Conservation (phyloP, 805 yeast species). For the Cyberlindnera lachancei region DNA sequence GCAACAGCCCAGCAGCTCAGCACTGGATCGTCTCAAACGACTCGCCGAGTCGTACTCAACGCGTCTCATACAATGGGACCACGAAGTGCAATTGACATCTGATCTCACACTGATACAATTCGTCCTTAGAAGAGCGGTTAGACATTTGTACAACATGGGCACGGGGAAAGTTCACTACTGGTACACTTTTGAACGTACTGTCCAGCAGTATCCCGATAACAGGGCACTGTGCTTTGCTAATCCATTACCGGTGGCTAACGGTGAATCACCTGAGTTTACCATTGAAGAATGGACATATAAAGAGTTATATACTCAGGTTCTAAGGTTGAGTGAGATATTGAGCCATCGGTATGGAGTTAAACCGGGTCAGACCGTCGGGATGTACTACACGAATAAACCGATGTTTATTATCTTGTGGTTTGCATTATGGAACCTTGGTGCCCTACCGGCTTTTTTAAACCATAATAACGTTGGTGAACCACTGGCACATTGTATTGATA, state of each 20-base stretch:
- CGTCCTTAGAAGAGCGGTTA: slow-evolving; percentile 16
- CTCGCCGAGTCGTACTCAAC: too few relatives aligned
- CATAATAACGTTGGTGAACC: slow-evolving; percentile 70
- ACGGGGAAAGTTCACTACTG: slow-evolving; percentile 40
- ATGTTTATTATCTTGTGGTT: slow-evolving; percentile 74
- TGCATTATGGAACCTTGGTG: slow-evolving; percentile 88
- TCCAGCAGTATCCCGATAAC: slow-evolving; percentile 37
- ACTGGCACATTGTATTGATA: slow-evolving; percentile 69
- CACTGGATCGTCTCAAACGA: too few relatives aligned
- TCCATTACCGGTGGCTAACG: slow-evolving; percentile 32
- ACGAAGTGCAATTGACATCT: not conserved
- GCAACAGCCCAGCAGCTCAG: too few relatives aligned
- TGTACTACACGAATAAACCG: slow-evolving; percentile 79
- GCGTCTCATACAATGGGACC: slow-evolving; percentile 6
- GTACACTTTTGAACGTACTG: slow-evolving; percentile 61
- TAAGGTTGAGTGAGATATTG: slow-evolving; percentile 60
- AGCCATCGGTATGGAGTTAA: slow-evolving; percentile 55
- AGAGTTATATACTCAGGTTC: slow-evolving; percentile 58
- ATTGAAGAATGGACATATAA: slow-evolving; percentile 61
- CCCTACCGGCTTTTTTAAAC: slow-evolving; percentile 80
- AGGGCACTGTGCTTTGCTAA: slow-evolving; percentile 54
- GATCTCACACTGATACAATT: slow-evolving; percentile 15
- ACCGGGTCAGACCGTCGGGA: slow-evolving; percentile 60
- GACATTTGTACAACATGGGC: slow-evolving; percentile 7
- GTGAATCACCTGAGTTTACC: slow-evolving; percentile 49